phyloP scores from a whole-genome alignment of 768 basidiomycete species.

The Pleurotus cornucopiae region DNA sequence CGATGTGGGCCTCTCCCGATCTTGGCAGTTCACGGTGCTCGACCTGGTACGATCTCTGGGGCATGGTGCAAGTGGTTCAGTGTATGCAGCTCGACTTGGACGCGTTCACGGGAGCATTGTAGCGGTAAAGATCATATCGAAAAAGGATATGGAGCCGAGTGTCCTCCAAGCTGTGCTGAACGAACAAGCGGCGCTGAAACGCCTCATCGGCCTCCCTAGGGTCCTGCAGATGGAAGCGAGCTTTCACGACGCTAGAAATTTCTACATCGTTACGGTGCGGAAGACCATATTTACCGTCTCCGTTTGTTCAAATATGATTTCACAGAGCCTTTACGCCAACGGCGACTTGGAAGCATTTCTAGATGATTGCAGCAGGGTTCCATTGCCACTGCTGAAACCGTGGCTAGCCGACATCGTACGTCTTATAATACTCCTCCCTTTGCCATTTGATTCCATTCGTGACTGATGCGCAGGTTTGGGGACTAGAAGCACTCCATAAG shows the following conservation, averaged over 20 bases:
- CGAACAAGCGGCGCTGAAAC: slow-evolving; percentile 13
- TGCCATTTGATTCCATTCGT: not conserved
- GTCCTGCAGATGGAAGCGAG: slow-evolving; percentile 12
- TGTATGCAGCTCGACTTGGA: not conserved
- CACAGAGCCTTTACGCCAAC: slow-evolving; percentile 9
- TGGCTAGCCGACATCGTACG: not conserved
- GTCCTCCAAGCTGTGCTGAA: not conserved
- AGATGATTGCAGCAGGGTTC: slow-evolving; percentile 7
- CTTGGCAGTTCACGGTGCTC: not conserved
- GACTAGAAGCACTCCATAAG: slow-evolving; percentile 63
- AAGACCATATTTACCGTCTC: not conserved
- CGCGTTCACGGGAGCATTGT: not conserved
- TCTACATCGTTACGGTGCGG: slow-evolving; percentile 16
- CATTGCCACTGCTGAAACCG: not conserved
- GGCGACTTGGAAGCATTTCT: slow-evolving; percentile 11
- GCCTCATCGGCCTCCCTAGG: slow-evolving; percentile 7
- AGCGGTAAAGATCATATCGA: not conserved
- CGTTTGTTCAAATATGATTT: not conserved
- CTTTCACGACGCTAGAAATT: slow-evolving; percentile 12
- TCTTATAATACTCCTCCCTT: not conserved
- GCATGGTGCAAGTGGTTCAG: not conserved
- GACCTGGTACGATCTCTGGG: not conserved
- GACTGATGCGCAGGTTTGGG: slow-evolving; percentile 2
- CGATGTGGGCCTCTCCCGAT: not conserved
- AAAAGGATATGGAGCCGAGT: not conserved